Percentiles rank a stretch among this genome's conserved stretches.
Evolutionary conservation across 2,329 filamentous ascomycete species (phyloP).

Genomic region (Clonostachys solani): DNA sequence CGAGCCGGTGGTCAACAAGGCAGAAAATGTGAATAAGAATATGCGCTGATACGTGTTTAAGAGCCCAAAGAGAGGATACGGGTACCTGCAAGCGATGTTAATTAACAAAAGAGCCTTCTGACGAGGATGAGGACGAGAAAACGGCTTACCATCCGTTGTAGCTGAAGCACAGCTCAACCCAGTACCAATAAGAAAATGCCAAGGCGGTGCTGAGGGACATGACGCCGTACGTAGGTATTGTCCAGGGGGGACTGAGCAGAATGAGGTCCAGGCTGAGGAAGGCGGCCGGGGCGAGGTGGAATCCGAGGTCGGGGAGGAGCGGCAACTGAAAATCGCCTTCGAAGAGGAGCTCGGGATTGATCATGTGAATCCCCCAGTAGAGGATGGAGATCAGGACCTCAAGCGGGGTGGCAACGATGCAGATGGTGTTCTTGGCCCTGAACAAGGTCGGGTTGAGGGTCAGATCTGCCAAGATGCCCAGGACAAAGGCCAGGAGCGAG

Average conservation of each 20-base stretch:
- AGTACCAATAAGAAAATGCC: slow-evolving; percentile 69
- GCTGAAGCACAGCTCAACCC: slow-evolving; percentile 69
- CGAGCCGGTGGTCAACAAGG: slow-evolving; percentile 65
- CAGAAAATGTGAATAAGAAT: slow-evolving; percentile 65
- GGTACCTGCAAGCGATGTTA: slow-evolving; percentile 52
- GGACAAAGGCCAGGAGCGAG: slow-evolving; percentile 54
- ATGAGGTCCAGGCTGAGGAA: slow-evolving; percentile 62
- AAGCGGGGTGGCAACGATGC: slow-evolving; percentile 62
- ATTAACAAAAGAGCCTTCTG: neutral
- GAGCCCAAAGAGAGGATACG: slow-evolving; percentile 78
- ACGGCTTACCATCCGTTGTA: slow-evolving; percentile 58
- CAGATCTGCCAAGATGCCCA: slow-evolving; percentile 62
- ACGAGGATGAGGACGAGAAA: neutral
- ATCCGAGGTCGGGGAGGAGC: slow-evolving; percentile 55
- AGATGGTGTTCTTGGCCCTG: slow-evolving; percentile 61
- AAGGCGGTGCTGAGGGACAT: slow-evolving; percentile 53
- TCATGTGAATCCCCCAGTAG: slow-evolving; percentile 65
- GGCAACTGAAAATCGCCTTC: slow-evolving; percentile 52
- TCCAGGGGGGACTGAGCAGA: slow-evolving; percentile 70
- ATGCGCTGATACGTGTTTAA: slow-evolving; percentile 62
- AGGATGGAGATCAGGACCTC: slow-evolving; percentile 68
- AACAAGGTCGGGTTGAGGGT: slow-evolving; percentile 56
- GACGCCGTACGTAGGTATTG: slow-evolving; percentile 54
- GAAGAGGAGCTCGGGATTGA: slow-evolving; percentile 47
- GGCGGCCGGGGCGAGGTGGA: slow-evolving; percentile 62